Conservation (phyloP, 2,329 filamentous ascomycete species). For the Colletotrichum sp. region DNA sequence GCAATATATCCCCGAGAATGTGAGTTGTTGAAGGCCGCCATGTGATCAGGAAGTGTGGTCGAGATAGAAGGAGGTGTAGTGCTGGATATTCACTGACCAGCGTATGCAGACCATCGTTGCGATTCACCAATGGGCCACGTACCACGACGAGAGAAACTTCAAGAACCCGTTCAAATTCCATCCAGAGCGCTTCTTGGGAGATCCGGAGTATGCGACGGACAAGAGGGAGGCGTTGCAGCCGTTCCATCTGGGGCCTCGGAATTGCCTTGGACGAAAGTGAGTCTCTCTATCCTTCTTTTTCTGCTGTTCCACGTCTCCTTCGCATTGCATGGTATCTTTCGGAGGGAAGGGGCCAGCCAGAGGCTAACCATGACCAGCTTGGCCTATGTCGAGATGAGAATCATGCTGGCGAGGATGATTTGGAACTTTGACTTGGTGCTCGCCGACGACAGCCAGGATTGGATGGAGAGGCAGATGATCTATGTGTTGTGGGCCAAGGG, state of each 20-base stretch:
- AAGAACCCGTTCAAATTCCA: slow-evolving; percentile 46
- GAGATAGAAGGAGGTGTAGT: background rate
- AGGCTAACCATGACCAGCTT: slow-evolving; percentile 27
- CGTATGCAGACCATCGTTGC: slow-evolving; percentile 35
- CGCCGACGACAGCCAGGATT: slow-evolving; percentile 33
- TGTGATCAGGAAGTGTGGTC: background rate
- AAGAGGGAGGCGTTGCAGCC: slow-evolving; percentile 28
- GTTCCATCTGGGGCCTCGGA: slow-evolving; percentile 32
- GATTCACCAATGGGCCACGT: slow-evolving; percentile 37
- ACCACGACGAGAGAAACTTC: slow-evolving; percentile 37
- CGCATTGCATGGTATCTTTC: background rate
- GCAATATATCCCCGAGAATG: slow-evolving; percentile 34
- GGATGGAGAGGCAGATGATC: slow-evolving; percentile 31
- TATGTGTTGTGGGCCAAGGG: slow-evolving; percentile 5
- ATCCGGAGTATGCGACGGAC: slow-evolving; percentile 26
- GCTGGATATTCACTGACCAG: background rate
- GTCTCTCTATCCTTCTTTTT: background rate
- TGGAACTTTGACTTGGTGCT: slow-evolving; percentile 51
- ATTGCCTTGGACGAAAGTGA: slow-evolving; percentile 37
- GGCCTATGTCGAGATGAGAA: slow-evolving; percentile 53
- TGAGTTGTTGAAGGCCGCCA: slow-evolving; percentile 16
- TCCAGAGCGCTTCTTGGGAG: slow-evolving; percentile 43
- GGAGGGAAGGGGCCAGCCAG: background rate
- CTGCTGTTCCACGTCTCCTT: background rate
- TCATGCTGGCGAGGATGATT: slow-evolving; percentile 49